Evolutionary conservation across 495 filamentous ascomycete genomes (phyloP).

Genomic region (Lophiotrema nucula): DNA sequence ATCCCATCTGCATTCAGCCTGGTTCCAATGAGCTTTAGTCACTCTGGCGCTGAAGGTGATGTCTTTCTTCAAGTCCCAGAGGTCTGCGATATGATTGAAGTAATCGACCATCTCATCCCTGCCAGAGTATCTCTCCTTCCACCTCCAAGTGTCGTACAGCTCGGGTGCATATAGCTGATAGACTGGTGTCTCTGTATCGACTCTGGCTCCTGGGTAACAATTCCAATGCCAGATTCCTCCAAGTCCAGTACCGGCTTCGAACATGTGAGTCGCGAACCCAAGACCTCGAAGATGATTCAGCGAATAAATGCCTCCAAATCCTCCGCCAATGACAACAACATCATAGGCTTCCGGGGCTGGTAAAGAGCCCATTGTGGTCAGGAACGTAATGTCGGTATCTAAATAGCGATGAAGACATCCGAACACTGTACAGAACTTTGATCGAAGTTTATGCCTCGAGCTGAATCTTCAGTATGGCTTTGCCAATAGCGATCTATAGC

Average conservation of each 20-base stretch:
- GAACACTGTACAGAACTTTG: too few relatives aligned
- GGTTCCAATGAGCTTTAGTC: constrained; percentile 2
- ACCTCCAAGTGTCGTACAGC: constrained; percentile 9
- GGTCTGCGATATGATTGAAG: constrained; percentile 3
- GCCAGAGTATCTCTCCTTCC: constrained; percentile 8
- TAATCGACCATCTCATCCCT: constrained; percentile 12
- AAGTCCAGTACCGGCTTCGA: constrained; percentile 51
- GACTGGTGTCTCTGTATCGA: constrained; percentile 27
- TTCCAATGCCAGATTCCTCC: constrained; percentile 57
- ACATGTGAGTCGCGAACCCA: constrained; percentile 44
- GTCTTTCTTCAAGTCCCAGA: constrained; percentile 9
- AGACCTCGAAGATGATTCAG: constrained; percentile 44
- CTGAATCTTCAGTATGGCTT: too few relatives aligned
- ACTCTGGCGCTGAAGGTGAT: constrained; percentile 10
- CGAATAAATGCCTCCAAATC: constrained; percentile 48
- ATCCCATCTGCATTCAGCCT: not conserved
- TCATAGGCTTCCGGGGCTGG: too few relatives aligned
- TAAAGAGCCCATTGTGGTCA: too few relatives aligned
- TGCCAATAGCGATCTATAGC: too few relatives aligned
- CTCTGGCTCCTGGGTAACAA: constrained; percentile 50
- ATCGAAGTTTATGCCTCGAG: too few relatives aligned
- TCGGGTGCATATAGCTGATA: constrained; percentile 18
- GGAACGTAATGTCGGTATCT: too few relatives aligned
- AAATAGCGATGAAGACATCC: too few relatives aligned
- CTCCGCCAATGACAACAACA: constrained; percentile 33